Evolutionary conservation across 495 filamentous ascomycete species (phyloP).

Genomic region (Chaetomidium leptoderma): DNA sequence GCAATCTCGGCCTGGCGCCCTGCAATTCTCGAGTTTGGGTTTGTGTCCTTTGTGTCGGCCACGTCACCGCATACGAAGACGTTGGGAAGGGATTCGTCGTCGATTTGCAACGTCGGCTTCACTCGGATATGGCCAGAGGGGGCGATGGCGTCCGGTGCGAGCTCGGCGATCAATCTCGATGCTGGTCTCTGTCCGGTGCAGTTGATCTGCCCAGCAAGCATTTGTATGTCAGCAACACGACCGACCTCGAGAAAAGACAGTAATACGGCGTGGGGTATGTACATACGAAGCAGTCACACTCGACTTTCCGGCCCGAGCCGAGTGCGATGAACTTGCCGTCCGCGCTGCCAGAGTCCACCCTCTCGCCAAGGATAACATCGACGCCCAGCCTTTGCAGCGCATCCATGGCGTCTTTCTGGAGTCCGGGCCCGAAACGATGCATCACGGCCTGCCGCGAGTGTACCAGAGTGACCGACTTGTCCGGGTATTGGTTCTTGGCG

Average conservation of each 20-base stretch:
- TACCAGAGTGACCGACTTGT: constrained; percentile 54
- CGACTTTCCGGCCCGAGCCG: constrained; percentile 23
- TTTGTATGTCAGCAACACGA: background rate
- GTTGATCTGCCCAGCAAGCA: constrained; percentile 29
- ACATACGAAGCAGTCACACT: constrained; percentile 32
- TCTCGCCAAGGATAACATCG: constrained; percentile 40
- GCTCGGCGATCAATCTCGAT: constrained; percentile 19
- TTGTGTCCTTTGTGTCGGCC: constrained; percentile 24
- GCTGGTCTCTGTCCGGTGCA: constrained; percentile 31
- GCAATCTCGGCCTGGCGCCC: constrained; percentile 26
- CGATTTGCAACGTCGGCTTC: constrained; percentile 30
- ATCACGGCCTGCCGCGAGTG: constrained; percentile 53
- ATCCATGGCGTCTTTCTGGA: constrained; percentile 45
- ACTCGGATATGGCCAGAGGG: constrained; percentile 29
- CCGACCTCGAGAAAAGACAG: background rate
- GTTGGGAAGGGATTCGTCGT: constrained; percentile 29
- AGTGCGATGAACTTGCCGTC: constrained; percentile 22
- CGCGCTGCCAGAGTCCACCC: constrained; percentile 12
- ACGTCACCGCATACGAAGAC: constrained; percentile 32
- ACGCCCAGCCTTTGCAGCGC: constrained; percentile 41
- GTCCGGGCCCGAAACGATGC: constrained; percentile 47
- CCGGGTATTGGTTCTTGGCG: constrained; percentile 51
- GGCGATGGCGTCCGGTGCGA: constrained; percentile 24
- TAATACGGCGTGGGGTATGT: background rate
- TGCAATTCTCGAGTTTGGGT: constrained; percentile 27